A percentile compares a stretch with the other conserved stretches of the same genome.
These are phyloP conservation scores for Tylopilus felleus DNA, from an alignment of 768 basidiomycete genomes.

Conservation along the genomic window DNA sequence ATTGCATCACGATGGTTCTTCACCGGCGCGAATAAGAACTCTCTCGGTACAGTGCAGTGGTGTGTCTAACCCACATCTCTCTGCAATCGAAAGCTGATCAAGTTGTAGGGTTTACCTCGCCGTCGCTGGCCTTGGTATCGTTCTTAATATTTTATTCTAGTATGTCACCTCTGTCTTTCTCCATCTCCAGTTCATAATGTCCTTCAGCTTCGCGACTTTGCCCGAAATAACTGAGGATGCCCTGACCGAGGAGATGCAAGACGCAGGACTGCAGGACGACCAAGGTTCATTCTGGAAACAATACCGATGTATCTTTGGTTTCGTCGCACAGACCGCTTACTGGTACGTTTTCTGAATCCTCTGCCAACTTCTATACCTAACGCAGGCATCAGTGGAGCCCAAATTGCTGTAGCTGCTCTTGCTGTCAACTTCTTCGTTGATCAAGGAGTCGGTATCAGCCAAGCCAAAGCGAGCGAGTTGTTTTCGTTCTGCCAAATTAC, in stretches of 20 bases:
- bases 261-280: constrained; percentile 38
- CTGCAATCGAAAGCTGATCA: constrained; percentile 1
- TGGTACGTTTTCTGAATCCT: constrained; percentile 38
- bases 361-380: not conserved
- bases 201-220: constrained; percentile 56
- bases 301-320: constrained; percentile 68
- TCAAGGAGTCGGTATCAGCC: constrained; percentile 51
- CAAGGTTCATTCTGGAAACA: constrained; percentile 65
- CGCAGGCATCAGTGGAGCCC: constrained; percentile 46
- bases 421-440: constrained; percentile 70
- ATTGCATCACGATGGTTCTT: constrained; percentile 78
- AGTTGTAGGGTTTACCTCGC: constrained; percentile 57
- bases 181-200: not conserved
- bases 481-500: constrained; percentile 74
- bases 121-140: constrained; percentile 58
- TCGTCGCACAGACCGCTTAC: constrained; percentile 67
- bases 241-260: constrained; percentile 47
- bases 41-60: constrained; percentile 69
- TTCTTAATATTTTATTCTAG: constrained; percentile 65
- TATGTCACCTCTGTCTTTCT: constrained; percentile 28
- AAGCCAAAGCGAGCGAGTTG: constrained; percentile 54
- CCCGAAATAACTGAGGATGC: constrained; percentile 72
- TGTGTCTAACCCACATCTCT: constrained; percentile 11
- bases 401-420: constrained; percentile 63
- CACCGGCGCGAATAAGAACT: constrained; percentile 55